Base-by-base conservation (phyloP, 148 eudicot genomes). In the Vaccinium vitisidaea region DNA sequence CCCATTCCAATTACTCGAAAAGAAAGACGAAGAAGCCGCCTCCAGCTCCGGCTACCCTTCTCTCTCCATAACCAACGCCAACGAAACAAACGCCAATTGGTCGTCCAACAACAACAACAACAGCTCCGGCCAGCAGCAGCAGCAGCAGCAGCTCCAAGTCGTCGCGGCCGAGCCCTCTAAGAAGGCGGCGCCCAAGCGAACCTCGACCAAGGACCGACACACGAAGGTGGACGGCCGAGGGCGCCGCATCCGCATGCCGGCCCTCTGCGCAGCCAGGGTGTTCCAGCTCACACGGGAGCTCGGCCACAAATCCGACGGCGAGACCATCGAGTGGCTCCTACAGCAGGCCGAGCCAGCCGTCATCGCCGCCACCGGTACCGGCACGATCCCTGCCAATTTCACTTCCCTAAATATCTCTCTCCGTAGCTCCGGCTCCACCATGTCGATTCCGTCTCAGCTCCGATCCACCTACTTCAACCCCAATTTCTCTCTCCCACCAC, bases 151-250 rank as follows among this genome's bases (percentile, higher is more conserved):
- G 43, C 74, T 69, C 39, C 87, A 53, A 27, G 77, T 71, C 25
- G 30, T 82, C 63, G 30, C 59, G 73, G 48, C 85, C 63, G 91
- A 88, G 63, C 52, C 90, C 0, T 77, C 93, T 4, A 70, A 93
- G 77, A 96, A 96, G 84, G 89, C 90, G 2, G 91, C 94, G 0
- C 95, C 96, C 0, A 96, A 95, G 86, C 84, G 99, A 5, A 87
- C 98, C 5, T 92, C 98, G 2, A 95, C 97, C 8, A 96, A 95
- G 79, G 99, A 96, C 84, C 92, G 99, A 0, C 99, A 96, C 91
- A 96, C 99, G 0, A 96, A 96, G 61, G 99, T 96, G 15, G 99
- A 96, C 87, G 99, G 99, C n/a, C 93, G 99, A 0, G 99, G 99
- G 12, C 83, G 99, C 19, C 92, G 99, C 65, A 96, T 96, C 88